Conservation (phyloP, 805 yeast genomes). For the Yarrowia deformans region DNA sequence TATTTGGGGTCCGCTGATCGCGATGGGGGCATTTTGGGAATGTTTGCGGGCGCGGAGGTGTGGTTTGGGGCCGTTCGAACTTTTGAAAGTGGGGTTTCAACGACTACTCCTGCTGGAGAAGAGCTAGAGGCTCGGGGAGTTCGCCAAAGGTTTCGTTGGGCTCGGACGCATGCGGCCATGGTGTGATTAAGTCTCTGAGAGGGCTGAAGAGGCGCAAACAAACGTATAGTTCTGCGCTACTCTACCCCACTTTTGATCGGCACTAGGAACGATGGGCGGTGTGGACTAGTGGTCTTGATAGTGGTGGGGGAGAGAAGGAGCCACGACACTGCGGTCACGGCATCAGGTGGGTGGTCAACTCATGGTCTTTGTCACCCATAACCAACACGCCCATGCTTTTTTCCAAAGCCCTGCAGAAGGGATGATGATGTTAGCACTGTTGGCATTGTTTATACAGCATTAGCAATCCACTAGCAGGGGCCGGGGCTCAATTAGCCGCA, state of each 20-base stretch:
- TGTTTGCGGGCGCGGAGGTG: neutral
- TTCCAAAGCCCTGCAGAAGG: neutral
- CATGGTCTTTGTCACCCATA: neutral
- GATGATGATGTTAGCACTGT: neutral
- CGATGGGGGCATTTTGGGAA: slow-evolving; percentile 7
- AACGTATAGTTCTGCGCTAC: slow-evolving; percentile 22
- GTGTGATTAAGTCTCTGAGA: neutral
- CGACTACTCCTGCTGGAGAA: neutral
- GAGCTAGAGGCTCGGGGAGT: neutral
- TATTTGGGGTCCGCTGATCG: slow-evolving; percentile 5
- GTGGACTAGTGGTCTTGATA: neutral
- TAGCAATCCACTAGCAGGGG: neutral
- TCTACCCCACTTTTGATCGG: slow-evolving; percentile 15
- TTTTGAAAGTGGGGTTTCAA: too few relatives aligned
- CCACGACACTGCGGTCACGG: too few relatives aligned
- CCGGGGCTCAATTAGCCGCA: neutral
- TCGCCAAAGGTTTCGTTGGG: neutral
- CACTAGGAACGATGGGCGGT: too few relatives aligned
- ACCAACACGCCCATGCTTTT: neutral
- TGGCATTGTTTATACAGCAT: neutral
- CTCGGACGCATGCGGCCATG: neutral
- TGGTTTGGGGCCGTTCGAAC: too few relatives aligned
- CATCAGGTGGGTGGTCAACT: neutral
- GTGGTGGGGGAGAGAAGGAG: too few relatives aligned
- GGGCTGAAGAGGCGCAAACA: neutral